Evolutionary conservation across 345 rosid genomes (phyloP).

Genomic region (Camelina sativa): DNA sequence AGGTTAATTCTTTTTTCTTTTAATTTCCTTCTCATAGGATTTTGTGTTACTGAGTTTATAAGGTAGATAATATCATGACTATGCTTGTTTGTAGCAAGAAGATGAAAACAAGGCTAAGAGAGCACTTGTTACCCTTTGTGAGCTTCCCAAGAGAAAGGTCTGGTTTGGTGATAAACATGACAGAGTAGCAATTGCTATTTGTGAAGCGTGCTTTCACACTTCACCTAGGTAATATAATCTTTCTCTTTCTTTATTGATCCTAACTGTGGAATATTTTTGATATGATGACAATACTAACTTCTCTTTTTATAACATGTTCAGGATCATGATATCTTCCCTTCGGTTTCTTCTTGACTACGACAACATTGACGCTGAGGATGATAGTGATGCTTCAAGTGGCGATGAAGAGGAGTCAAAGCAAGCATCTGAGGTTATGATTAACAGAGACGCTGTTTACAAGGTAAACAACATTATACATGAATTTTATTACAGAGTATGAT

Average conservation of each 20-base stretch:
- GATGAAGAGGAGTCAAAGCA: conserved; percentile 69
- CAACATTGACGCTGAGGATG: conserved; percentile 66
- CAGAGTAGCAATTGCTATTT: conserved; percentile 87
- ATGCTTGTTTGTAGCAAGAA: conserved; percentile 56
- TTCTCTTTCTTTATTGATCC: too few species aligned
- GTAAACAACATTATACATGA: conserved; percentile 41
- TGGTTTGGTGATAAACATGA: conserved; percentile 89
- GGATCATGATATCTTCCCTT: conserved; percentile 80
- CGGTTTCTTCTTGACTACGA: conserved; percentile 91
- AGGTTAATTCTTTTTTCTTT: not conserved
- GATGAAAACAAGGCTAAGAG: conserved; percentile 85
- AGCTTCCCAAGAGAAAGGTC: conserved; percentile 77
- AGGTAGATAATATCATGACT: not conserved
- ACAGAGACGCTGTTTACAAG: conserved; percentile 78
- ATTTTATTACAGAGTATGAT: not conserved
- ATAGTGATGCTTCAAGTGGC: conserved; percentile 70
- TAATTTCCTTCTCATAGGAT: not conserved
- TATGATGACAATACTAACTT: not conserved
- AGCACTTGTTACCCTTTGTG: conserved; percentile 69
- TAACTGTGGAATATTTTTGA: conserved; percentile 21
- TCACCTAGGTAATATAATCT: conserved; percentile 61
- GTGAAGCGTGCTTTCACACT: conserved; percentile 84
- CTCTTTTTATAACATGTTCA: conserved; percentile 38
- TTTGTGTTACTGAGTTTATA: not conserved
- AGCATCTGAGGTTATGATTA: conserved; percentile 52